Conservation (phyloP, 2,329 filamentous ascomycete species). For the Monosporascus ibericus region DNA sequence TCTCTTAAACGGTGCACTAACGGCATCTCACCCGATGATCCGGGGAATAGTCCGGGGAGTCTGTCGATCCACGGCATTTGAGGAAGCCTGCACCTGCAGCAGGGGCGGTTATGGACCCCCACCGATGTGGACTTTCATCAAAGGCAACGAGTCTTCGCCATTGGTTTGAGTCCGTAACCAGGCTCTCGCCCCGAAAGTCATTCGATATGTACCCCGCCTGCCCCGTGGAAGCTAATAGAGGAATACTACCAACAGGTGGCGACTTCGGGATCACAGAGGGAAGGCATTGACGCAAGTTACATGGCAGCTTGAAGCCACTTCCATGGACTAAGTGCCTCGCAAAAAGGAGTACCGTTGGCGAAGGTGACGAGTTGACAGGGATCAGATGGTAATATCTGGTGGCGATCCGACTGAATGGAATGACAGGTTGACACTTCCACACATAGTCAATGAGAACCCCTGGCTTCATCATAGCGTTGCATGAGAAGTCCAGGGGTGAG, state of each 20-base stretch:
- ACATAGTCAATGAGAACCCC: neutral
- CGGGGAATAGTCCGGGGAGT: slow-evolving; percentile 8
- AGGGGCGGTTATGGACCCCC: neutral
- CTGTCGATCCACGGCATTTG: slow-evolving; percentile 6
- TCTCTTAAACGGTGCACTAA: neutral
- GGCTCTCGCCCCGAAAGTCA: no score
- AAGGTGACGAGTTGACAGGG: neutral
- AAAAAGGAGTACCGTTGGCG: no score
- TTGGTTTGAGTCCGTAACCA: no score
- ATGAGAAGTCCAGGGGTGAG: neutral
- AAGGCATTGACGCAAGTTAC: no score
- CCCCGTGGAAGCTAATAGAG: no score
- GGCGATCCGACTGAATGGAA: neutral
- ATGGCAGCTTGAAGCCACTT: no score
- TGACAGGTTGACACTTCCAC: neutral
- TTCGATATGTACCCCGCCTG: no score
- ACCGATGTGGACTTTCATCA: no score
- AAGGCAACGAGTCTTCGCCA: neutral
- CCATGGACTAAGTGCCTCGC: no score
- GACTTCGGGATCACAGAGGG: no score
- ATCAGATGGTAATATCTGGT: neutral
- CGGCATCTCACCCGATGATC: slow-evolving; percentile 12
- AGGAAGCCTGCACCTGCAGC: slow-evolving; percentile 1
- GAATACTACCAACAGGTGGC: no score
- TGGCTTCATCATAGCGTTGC: neutral